phyloP scores from a whole-genome alignment of 352 stramenopile species.

The Pythium graminicola region DNA sequence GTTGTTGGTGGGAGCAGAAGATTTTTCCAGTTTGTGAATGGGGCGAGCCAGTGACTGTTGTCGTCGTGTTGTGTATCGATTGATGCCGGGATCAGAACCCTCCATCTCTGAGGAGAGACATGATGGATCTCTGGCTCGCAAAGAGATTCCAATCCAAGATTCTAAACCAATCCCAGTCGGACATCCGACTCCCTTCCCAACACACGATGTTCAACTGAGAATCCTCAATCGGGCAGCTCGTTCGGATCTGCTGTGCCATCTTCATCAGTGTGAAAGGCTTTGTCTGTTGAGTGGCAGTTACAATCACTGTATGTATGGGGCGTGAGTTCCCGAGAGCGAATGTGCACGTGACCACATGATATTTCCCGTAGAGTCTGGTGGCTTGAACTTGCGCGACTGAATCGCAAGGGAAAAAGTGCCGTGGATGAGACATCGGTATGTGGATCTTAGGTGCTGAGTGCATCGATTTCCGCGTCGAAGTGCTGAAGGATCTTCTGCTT shows the following conservation, averaged over 20 bases:
- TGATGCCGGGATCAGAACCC: slow-evolving; percentile 16
- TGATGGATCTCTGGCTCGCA: slow-evolving; percentile 17
- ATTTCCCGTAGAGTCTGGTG: neutral
- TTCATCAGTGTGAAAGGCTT: no score
- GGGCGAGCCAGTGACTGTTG: slow-evolving; percentile 7
- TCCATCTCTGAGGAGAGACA: neutral
- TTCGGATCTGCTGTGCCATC: neutral
- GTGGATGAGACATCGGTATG: neutral
- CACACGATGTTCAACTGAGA: slow-evolving; percentile 20
- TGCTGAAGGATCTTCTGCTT: slow-evolving; percentile 25
- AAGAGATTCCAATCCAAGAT: no score
- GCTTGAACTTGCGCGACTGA: slow-evolving; percentile 2
- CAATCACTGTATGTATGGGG: no score
- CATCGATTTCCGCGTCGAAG: slow-evolving; percentile 21
- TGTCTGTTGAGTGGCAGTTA: no score
- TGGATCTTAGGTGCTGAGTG: slow-evolving; percentile 7
- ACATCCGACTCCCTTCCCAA: no score
- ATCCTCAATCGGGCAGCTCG: neutral
- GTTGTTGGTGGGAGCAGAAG: slow-evolving; percentile 13
- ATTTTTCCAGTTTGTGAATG: slow-evolving; percentile 25
- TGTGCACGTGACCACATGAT: neutral
- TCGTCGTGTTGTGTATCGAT: slow-evolving; percentile 21
- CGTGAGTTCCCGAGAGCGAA: no score
- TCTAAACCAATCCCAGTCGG: no score
- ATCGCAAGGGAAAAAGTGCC: neutral